These are phyloP conservation scores for Zymoseptoria passerinii DNA, from an alignment of 2,329 filamentous ascomycete species.

Conservation along the genomic window DNA sequence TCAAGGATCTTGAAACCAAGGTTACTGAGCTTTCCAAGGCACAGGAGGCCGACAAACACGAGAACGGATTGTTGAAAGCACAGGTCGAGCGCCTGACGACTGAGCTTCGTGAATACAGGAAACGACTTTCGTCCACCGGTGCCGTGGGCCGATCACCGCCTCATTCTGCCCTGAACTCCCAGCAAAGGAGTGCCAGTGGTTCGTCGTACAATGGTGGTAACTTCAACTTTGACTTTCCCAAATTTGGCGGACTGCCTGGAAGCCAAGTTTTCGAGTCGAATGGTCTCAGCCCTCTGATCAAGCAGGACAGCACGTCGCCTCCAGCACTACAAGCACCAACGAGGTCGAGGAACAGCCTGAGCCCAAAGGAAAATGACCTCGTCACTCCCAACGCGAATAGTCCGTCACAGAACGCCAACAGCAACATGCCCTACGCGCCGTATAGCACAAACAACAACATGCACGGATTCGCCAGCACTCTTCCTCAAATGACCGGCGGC, in stretches of 20 bases:
- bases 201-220: conserved; percentile 42
- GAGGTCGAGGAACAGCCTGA: conserved; percentile 24
- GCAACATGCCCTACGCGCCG: conserved; percentile 17
- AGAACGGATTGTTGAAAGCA: conserved; percentile 75
- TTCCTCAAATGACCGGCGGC: conserved; percentile 27
- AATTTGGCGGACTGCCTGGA: conserved; percentile 68
- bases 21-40: conserved; percentile 64
- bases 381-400: conserved; percentile 6
- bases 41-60: conserved; percentile 72
- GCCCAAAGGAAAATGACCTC: conserved; percentile 23
- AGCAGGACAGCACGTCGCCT: conserved; percentile 20
- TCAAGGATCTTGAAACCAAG: conserved; percentile 72
- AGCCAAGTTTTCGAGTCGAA: conserved; percentile 40
- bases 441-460: conserved; percentile 29
- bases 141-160: conserved; percentile 44
- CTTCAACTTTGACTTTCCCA: conserved; percentile 94
- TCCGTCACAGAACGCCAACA: conserved; percentile 9
- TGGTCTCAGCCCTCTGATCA: conserved; percentile 33
- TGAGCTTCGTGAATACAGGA: conserved; percentile 85
- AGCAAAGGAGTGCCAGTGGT: conserved; percentile 22
- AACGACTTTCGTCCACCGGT: conserved; percentile 60
- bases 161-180: conserved; percentile 25
- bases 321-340: conserved; percentile 10
- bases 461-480: conserved; percentile 29
- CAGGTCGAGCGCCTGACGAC: conserved; percentile 80